Base-by-base conservation (phyloP, 257 asterid genomes). In the Nicotiana tomentosiformis region DNA sequence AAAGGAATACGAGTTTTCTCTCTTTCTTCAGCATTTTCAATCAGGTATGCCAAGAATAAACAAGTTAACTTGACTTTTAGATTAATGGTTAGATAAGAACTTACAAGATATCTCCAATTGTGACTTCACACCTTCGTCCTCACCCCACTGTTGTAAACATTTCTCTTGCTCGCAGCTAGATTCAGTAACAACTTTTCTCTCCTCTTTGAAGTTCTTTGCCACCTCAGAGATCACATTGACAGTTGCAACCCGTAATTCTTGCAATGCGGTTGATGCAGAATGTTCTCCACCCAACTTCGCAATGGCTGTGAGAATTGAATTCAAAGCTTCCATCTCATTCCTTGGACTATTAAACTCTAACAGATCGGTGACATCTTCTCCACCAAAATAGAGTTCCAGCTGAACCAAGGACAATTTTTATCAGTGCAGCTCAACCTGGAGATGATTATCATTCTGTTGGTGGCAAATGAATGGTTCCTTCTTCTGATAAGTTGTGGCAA, bases 301-400 rank as follows among this genome's bases (percentile, higher is more conserved):
- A 84, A 92, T 87, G 90, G 84, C 87, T 82, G 84, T 77, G 72
- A 92, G 90, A 78, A 94, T 83, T 70, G 88, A 90, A 88, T 89
- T 89, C 78, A 94, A 92, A 69, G 98, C 94, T 85, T 93, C 95
- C 82, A 96, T 88, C 85, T 96, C 99, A 88, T 94, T 93, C 88
- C 94, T 91, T 70, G 97, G 97, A 86, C 92, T 92, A 84, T 26
- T 82, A 86, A 86, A 86, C 78, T 78, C 86, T 49, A 86, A 84
- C 60, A 84, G 83, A 87, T 83, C 79, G 77, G 58, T 46, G 35
- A 53, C 32, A 86, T 91, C 83, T 26, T 70, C 89, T 84, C 93
- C 96, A 55, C 78, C 84, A 84, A 96, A 96, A 84, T 96, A 96
- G 56, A 96, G 86, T 77, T 96, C 98, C 77, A 91, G 90, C 99